phyloP scores from a whole-genome alignment of 1,284 basidiomycete genomes.

The Ustilago shanxiensis region DNA sequence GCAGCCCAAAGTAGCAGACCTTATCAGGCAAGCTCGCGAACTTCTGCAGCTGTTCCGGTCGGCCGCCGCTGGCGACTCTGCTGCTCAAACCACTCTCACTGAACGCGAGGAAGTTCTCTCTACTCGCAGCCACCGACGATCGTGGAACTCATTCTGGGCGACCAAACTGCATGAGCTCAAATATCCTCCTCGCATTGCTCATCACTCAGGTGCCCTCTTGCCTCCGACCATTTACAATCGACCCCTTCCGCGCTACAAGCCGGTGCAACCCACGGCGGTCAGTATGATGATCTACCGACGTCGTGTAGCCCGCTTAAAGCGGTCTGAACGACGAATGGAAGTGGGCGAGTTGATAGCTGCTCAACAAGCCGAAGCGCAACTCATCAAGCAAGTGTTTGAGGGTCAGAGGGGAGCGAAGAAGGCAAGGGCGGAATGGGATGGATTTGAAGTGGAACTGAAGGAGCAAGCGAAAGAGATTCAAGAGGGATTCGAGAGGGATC shows the following conservation, averaged over 20 bases:
- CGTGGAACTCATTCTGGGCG: slow-evolving; percentile 28
- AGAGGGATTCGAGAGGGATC: slow-evolving; percentile 50
- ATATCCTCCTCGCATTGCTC: slow-evolving; percentile 46
- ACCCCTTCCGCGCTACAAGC: slow-evolving; percentile 66
- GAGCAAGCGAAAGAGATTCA: slow-evolving; percentile 15
- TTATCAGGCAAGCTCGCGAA: slow-evolving; percentile 18
- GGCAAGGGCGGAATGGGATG: background rate
- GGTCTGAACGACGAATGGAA: slow-evolving; percentile 46
- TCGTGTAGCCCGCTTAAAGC: slow-evolving; percentile 40
- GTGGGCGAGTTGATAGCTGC: slow-evolving; percentile 42
- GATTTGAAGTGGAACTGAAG: slow-evolving; percentile 13
- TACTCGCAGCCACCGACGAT: slow-evolving; percentile 19
- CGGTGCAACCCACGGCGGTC: slow-evolving; percentile 59
- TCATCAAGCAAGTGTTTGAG: slow-evolving; percentile 7
- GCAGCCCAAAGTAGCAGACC: slow-evolving; percentile 7
- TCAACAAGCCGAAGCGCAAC: slow-evolving; percentile 8
- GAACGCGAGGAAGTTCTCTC: slow-evolving; percentile 19
- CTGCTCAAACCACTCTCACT: slow-evolving; percentile 10
- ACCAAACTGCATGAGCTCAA: slow-evolving; percentile 36
- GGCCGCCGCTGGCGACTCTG: slow-evolving; percentile 16
- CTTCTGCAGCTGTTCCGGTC: slow-evolving; percentile 13
- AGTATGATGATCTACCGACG: slow-evolving; percentile 67
- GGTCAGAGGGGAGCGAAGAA: background rate
- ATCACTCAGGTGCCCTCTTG: slow-evolving; percentile 62
- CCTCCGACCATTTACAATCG: slow-evolving; percentile 61